A percentile compares a stretch with the other conserved stretches of the same genome.
Evolutionary conservation across 176 grass and related monocot species (phyloP).

Genomic region (Coix lacrymajobi): DNA sequence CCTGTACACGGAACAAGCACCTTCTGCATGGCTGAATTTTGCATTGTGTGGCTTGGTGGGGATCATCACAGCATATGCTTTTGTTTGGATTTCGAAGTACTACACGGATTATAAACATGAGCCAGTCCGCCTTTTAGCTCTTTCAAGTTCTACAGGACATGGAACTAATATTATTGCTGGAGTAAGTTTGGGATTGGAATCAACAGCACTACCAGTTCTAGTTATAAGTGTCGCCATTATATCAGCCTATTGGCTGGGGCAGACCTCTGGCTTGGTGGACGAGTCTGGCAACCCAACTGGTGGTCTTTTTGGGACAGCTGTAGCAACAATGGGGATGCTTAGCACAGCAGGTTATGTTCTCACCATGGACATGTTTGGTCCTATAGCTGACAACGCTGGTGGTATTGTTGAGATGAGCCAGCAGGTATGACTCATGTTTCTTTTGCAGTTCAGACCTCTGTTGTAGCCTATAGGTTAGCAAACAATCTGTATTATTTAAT

Average conservation of each 20-base stretch:
- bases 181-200: slow-evolving; percentile 87
- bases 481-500: not conserved
- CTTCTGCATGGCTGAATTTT: slow-evolving; percentile 95
- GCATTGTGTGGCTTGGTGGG: slow-evolving; percentile 92
- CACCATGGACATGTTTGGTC: slow-evolving; percentile 99
- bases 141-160: slow-evolving; percentile 89
- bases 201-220: slow-evolving; percentile 86
- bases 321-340: slow-evolving; percentile 99
- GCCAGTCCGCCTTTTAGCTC: slow-evolving; percentile 77
- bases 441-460: slow-evolving; percentile 5
- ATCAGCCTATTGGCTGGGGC: slow-evolving; percentile 84
- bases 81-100: slow-evolving; percentile 98
- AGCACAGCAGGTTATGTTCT: slow-evolving; percentile 98
- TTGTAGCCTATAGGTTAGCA: not conserved
- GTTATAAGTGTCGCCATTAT: slow-evolving; percentile 93
- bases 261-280: slow-evolving; percentile 83
- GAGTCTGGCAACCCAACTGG: slow-evolving; percentile 78
- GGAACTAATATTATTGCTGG: slow-evolving; percentile 99
- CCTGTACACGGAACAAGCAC: slow-evolving; percentile 98
- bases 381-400: slow-evolving; percentile 98
- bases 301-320: slow-evolving; percentile 95
- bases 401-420: slow-evolving; percentile 99
- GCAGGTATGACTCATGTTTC: slow-evolving; percentile 55
- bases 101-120: slow-evolving; percentile 98
- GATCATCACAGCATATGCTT: slow-evolving; percentile 89